Conservation (phyloP, 2,329 filamentous ascomycete species). For the Ascochyta pisi region DNA sequence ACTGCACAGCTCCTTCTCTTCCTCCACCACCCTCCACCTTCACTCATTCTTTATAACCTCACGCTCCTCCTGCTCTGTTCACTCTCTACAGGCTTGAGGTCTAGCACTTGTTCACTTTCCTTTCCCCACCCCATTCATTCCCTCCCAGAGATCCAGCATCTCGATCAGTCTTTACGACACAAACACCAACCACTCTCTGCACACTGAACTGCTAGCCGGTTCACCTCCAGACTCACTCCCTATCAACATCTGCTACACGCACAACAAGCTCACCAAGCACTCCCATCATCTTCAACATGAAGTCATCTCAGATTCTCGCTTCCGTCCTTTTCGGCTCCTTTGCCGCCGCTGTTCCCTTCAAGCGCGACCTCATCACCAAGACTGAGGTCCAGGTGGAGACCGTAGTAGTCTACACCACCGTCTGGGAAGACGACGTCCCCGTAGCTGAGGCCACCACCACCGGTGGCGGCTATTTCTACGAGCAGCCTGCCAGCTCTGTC, state of each 20-base stretch:
- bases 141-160: constrained; percentile 44
- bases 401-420: constrained; percentile 45
- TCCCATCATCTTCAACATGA: constrained; percentile 38
- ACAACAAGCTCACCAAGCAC: constrained; percentile 22
- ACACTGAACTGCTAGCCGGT: constrained; percentile 47
- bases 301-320: constrained; percentile 45
- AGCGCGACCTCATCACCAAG: constrained; percentile 45
- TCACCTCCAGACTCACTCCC: constrained; percentile 30
- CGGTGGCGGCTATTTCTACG: constrained; percentile 26
- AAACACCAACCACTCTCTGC: constrained; percentile 29
- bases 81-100: constrained; percentile 51
- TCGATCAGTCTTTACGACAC: constrained; percentile 42
- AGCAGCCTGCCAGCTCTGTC: constrained; percentile 30
- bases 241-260: constrained; percentile 27
- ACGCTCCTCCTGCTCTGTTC: constrained; percentile 37
- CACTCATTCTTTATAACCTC: constrained; percentile 35
- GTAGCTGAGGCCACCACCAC: constrained; percentile 26
- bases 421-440: constrained; percentile 37
- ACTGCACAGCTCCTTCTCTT: constrained; percentile 20
- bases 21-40: constrained; percentile 22
- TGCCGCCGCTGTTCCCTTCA: constrained; percentile 43
- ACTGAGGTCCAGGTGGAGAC: constrained; percentile 44
- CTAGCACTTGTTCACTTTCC: constrained; percentile 40
- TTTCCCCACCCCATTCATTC: constrained; percentile 33
- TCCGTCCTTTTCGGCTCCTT: constrained; percentile 45